Evolutionary conservation across 2,329 filamentous ascomycete species (phyloP).

Genomic region (Biscogniauxia sp.): DNA sequence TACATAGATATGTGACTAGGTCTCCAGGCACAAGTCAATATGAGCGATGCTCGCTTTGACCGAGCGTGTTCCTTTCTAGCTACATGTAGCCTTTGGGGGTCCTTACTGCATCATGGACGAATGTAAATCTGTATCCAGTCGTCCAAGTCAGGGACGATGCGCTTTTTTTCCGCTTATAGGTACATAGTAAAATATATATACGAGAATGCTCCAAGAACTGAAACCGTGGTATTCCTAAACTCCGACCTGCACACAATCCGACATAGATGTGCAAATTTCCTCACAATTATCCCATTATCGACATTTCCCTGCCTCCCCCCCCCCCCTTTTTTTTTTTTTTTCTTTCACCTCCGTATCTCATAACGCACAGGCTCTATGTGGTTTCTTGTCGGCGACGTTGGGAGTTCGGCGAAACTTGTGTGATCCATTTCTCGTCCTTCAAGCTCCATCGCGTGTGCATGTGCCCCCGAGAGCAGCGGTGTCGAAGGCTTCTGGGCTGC

Average conservation of each 20-base stretch:
- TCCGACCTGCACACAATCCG: not conserved
- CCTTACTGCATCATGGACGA: not conserved
- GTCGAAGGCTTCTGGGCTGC: constrained; percentile 9
- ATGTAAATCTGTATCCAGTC: not conserved
- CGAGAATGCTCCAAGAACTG: not conserved
- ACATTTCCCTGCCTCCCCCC: not conserved
- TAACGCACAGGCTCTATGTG: not conserved
- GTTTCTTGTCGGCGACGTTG: constrained; percentile 5
- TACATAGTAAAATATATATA: not conserved
- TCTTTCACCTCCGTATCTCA: not conserved
- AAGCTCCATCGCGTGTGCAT: constrained; percentile 10
- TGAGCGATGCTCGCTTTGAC: not conserved
- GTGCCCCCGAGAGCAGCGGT: constrained; percentile 7
- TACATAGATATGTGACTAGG: not conserved
- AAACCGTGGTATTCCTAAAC: not conserved
- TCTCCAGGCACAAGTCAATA: not conserved
- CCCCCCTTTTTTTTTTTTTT: not conserved
- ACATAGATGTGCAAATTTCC: not conserved
- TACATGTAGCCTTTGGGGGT: not conserved
- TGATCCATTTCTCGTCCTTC: constrained; percentile 13
- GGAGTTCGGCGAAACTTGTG: constrained; percentile 12
- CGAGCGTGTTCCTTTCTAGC: not conserved
- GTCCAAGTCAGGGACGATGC: not conserved
- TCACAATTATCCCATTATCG: not conserved
- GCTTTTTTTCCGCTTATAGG: not conserved